Base-by-base conservation (phyloP, 257 asterid species). In the Solanum virginianum region DNA sequence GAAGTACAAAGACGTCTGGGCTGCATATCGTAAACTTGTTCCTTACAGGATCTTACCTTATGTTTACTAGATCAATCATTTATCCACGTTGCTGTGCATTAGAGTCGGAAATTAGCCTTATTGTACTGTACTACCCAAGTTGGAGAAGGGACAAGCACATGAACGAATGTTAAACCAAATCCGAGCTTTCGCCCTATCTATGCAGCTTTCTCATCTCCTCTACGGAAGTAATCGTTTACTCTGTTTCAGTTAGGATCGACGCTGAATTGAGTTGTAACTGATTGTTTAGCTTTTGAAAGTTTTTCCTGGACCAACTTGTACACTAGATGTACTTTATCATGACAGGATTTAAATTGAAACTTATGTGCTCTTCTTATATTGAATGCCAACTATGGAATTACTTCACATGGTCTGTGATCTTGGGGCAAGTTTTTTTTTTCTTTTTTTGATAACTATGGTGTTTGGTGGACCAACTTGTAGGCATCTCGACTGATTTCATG, bases 41-140 rank as follows among this genome's bases (percentile, higher is more conserved):
- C 99, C 99, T 8, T 97, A 93, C 93, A 94, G 99, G 87, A 97
- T 97, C 89, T 85, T 97, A 82, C 98, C 98, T 1, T 94, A 92
- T 86, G 90, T 89, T 85, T 97, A 97, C 89, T 97, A 88, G 85
- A 15, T 26, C 26, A 53, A 10, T 26, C 4, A 10, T 51, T 26
- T 51, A 43, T 51, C 82, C 47, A 51, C 39, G 47, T 24, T 26
- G 62, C 62, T 75, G 82, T 51, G 65, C 65, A 53, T 51, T 75
- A 75, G 62, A 22, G 45, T 49, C 43, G 6, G 39, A 32, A 39
- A 49, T 75, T 75, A 24, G 43, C 60, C 60, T 75, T 41, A 49
- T n/a, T 22, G 43, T 47, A 45, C 59, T 1, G n/a, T 24, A 51
- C 63, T 41, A 51, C 18, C 82, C 45, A 15, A 53, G 65, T 17